These are phyloP conservation scores for Kwoniella europaea DNA, from an alignment of 768 basidiomycete species.

Conservation along the genomic window DNA sequence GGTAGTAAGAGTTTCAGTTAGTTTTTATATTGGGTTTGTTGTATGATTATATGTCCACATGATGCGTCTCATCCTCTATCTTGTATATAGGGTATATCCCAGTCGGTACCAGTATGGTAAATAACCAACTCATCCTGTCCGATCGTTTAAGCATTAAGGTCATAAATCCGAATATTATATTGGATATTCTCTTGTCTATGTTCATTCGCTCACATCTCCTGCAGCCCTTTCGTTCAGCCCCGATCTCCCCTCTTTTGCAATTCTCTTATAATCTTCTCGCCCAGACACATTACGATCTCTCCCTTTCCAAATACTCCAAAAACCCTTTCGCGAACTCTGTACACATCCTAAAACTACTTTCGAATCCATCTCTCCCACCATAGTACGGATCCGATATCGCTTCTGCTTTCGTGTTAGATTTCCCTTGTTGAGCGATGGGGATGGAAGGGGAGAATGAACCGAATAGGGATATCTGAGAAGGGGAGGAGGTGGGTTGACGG, in stretches of 20 bases:
- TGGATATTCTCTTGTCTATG: too few relatives aligned
- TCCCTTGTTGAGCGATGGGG: slow-evolving; percentile 55
- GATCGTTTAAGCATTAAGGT: too few relatives aligned
- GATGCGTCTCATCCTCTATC: too few relatives aligned
- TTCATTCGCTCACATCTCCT: too few relatives aligned
- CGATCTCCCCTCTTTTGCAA: neutral
- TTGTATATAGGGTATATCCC: too few relatives aligned
- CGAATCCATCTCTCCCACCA: slow-evolving; percentile 75
- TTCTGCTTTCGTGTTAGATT: slow-evolving; percentile 61
- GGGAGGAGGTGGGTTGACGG: slow-evolving; percentile 40
- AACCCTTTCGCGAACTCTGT: slow-evolving; percentile 75
- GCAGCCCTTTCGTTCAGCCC: too few relatives aligned
- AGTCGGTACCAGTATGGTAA: too few relatives aligned
- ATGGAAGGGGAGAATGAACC: slow-evolving; percentile 45
- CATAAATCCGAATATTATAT: too few relatives aligned
- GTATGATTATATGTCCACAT: neutral
- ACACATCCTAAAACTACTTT: slow-evolving; percentile 78
- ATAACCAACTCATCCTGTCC: too few relatives aligned
- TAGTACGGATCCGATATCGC: slow-evolving; percentile 81
- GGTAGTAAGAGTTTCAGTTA: slow-evolving; percentile 7
- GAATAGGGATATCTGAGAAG: slow-evolving; percentile 49
- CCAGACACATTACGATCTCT: neutral
- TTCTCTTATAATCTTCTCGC: neutral
- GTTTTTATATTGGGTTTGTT: neutral
- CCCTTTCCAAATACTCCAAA: slow-evolving; percentile 64